Conservation (phyloP, 2,329 filamentous ascomycete species). For the Cladosporium colombiae region DNA sequence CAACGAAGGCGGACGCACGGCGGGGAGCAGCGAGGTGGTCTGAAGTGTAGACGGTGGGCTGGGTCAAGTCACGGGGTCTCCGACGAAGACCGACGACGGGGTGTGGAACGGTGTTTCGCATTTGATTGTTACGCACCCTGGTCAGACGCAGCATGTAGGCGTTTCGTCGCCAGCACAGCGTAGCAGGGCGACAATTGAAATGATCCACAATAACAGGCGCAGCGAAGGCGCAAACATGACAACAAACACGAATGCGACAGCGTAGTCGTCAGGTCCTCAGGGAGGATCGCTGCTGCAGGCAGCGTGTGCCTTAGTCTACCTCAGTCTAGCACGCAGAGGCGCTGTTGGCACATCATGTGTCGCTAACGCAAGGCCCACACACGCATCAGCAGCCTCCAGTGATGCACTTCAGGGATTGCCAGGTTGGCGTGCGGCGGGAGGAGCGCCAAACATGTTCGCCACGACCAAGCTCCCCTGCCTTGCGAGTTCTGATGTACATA, state of each 20-base stretch:
- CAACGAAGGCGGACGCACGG: neutral
- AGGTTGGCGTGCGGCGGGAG: constrained; percentile 15
- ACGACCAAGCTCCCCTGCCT: constrained; percentile 15
- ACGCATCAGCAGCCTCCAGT: neutral
- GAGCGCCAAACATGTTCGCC: constrained; percentile 22
- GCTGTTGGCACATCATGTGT: neutral
- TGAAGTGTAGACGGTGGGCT: too few species aligned
- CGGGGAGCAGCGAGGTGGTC: neutral
- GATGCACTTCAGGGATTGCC: constrained; percentile 11
- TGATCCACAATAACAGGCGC: neutral
- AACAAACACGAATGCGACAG: neutral
- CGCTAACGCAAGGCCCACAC: constrained; percentile 12
- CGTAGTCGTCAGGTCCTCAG: constrained; percentile 10
- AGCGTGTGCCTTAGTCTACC: neutral
- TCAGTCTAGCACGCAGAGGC: neutral
- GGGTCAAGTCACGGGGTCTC: neutral
- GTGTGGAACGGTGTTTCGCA: neutral
- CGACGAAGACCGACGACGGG: neutral
- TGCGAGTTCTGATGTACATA: neutral
- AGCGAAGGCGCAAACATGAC: neutral
- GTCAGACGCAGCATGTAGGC: neutral
- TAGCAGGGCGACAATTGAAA: neutral
- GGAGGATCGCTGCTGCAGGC: constrained; percentile 11
- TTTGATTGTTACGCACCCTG: neutral
- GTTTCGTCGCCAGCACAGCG: neutral